Evolutionary conservation across 2,329 filamentous ascomycete genomes (phyloP).

Genomic region (Pezicula radicicola): DNA sequence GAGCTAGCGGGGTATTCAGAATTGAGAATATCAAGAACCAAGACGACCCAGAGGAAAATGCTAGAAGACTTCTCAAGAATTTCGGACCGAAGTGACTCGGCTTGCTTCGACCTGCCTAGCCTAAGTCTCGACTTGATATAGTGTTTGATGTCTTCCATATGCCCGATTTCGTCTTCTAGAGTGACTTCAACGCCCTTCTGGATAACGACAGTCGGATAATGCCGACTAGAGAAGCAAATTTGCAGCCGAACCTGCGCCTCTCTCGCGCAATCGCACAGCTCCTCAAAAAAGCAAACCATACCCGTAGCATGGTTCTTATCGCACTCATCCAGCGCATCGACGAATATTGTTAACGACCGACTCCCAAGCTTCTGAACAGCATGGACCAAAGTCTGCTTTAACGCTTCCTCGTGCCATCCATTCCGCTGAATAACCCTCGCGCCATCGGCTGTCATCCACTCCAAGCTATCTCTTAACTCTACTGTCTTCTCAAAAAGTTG

Average conservation of each 20-base stretch:
- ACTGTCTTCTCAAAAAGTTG: constrained; percentile 38
- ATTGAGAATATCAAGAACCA: constrained; percentile 37
- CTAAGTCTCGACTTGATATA: constrained; percentile 18
- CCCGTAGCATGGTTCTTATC: constrained; percentile 24
- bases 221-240: constrained; percentile 24
- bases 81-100: constrained; percentile 13
- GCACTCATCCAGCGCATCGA: constrained; percentile 36
- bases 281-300: constrained; percentile 28
- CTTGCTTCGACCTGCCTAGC: constrained; percentile 7
- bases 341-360: constrained; percentile 27
- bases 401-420: constrained; percentile 22
- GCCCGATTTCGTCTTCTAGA: constrained; percentile 18
- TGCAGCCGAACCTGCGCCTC: constrained; percentile 6
- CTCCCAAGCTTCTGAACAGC: constrained; percentile 24
- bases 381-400: constrained; percentile 20
- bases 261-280: constrained; percentile 14
- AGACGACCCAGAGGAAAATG: constrained; percentile 19
- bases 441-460: constrained; percentile 22
- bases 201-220: constrained; percentile 24
- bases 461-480: constrained; percentile 27
- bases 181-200: constrained; percentile 13
- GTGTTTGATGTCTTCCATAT: constrained; percentile 17
- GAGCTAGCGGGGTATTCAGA: constrained; percentile 32
- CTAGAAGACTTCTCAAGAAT: constrained; percentile 17
- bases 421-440: constrained; percentile 16